phyloP scores from a whole-genome alignment of 2,329 filamentous ascomycete species.

The Chaetomium olivaceum region DNA sequence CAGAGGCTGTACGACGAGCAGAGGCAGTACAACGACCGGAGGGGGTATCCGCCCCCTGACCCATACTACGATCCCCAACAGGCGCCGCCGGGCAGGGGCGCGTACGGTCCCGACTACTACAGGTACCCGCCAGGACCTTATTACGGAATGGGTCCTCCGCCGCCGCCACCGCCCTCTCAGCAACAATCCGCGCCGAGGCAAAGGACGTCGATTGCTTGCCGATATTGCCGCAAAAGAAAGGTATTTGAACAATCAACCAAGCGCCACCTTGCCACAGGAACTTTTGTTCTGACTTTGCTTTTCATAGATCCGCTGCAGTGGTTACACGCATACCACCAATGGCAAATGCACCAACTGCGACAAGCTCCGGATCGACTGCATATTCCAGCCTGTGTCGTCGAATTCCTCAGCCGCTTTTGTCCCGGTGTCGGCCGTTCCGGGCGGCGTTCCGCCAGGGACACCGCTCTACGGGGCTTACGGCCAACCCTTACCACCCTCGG shows the following conservation, averaged over 20 bases:
- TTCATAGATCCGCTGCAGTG: constrained; percentile 59
- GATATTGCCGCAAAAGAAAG: constrained; percentile 63
- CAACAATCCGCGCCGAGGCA: constrained; percentile 58
- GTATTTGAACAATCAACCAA: constrained; percentile 39
- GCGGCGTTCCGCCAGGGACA: constrained; percentile 58
- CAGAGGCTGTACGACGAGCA: constrained; percentile 25
- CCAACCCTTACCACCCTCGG: constrained; percentile 48
- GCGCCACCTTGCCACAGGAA: background rate
- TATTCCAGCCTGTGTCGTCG: constrained; percentile 61
- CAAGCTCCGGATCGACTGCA: constrained; percentile 62
- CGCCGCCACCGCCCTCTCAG: constrained; percentile 38
- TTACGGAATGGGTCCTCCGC: constrained; percentile 27
- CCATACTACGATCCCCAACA: constrained; percentile 30
- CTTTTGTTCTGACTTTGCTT: constrained; percentile 21
- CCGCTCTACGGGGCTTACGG: constrained; percentile 60
- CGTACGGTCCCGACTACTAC: constrained; percentile 33
- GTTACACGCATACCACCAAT: constrained; percentile 59
- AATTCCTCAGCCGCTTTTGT: constrained; percentile 59
- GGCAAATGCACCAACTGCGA: constrained; percentile 63
- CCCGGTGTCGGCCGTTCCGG: constrained; percentile 58
- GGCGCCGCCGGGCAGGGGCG: constrained; percentile 22
- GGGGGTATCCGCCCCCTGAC: constrained; percentile 23
- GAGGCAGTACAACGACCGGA: constrained; percentile 25
- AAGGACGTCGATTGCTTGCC: constrained; percentile 60
- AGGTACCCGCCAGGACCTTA: constrained; percentile 37